Evolutionary conservation across 1,139 yeast species (phyloP), one percentile per base, ranked within the genome.

Genomic region (Hanseniaspora gamundiae): DNA sequence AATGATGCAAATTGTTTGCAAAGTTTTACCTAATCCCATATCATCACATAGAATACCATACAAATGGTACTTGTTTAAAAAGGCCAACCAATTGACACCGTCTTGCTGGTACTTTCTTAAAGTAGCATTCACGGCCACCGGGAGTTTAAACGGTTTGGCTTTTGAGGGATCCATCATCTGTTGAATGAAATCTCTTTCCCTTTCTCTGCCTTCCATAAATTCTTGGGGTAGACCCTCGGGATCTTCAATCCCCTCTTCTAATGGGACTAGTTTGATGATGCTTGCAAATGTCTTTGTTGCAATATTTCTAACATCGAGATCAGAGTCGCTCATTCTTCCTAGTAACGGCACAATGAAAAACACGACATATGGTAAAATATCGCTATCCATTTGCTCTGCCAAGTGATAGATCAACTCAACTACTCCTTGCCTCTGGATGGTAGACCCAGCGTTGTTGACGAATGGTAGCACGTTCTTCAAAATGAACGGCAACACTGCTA

Each of bases 81-180:
- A 93, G 14, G 95, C 95, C 45, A 93, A 70, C 99, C 99, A 93
- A 60, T 91, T 93, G 38, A 93, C 94, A 62, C 99, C 99, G 51
- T 93, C 97, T 61, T 91, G 97, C 65, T 93, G 99, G 59, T 93
- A 93, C 52, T 85, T 84, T 62, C 98, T 78, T 52, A 93, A 71
- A 1, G 94, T 86, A 0, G 98, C 98, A 52, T 85, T 84, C 50
- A 93, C 87, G 2, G 91, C 76, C 27, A 91, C 94, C 0, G 98
- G 98, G 38, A 93, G 66, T 45, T 78, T 81, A 61, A 88, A 93
- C 1, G 94, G 79, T 53, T 88, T 76, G 44, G 93, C 85, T 59
- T 88, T 87, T 7, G 87, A 70, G n/a, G 95, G 94, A 60, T 93
- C 97, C 87, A 93, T 85, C 97, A 93, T 91, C 60, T 93, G 98